Percentiles rank a stretch among this genome's conserved stretches.
Evolutionary conservation across 352 stramenopile genomes (phyloP).

Genomic region (Globisporangium paddicum): DNA sequence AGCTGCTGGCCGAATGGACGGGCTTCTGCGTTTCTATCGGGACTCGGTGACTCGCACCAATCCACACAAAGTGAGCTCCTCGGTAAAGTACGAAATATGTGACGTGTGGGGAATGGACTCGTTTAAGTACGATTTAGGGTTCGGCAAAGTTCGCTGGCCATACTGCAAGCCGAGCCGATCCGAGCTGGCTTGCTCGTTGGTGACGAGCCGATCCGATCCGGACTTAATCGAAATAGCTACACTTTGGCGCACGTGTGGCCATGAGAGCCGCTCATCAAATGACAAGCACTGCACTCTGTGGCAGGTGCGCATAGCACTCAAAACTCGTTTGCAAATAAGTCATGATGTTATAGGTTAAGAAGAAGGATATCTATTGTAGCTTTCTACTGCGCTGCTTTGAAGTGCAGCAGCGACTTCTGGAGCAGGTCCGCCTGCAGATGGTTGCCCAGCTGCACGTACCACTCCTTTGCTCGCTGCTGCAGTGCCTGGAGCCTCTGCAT

Average conservation of each 20-base stretch:
- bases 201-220: background rate
- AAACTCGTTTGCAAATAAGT: background rate
- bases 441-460: constrained; percentile 32
- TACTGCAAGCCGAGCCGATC: background rate
- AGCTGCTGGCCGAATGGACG: constrained; percentile 5
- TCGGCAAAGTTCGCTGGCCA: background rate
- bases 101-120: background rate
- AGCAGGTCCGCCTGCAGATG: constrained; percentile 45
- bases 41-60: constrained; percentile 3
- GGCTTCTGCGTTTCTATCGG: constrained; percentile 4
- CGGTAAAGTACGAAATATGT: background rate
- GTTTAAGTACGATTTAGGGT: background rate
- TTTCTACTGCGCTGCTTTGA: constrained; percentile 5
- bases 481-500: constrained; percentile 29
- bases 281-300: background rate
- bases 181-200: too few species aligned
- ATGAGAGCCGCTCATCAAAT: background rate
- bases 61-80: background rate
- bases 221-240: background rate
- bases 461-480: constrained; percentile 26
- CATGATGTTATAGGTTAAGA: background rate
- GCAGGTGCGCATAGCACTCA: too few species aligned
- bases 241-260: background rate
- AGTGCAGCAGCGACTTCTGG: constrained; percentile 31
- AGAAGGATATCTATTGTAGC: too few species aligned